Percentiles rank a stretch among this genome's conserved stretches.
Evolutionary conservation across 345 rosid genomes (phyloP).

Genomic region (Eucalyptus cloeziana): DNA sequence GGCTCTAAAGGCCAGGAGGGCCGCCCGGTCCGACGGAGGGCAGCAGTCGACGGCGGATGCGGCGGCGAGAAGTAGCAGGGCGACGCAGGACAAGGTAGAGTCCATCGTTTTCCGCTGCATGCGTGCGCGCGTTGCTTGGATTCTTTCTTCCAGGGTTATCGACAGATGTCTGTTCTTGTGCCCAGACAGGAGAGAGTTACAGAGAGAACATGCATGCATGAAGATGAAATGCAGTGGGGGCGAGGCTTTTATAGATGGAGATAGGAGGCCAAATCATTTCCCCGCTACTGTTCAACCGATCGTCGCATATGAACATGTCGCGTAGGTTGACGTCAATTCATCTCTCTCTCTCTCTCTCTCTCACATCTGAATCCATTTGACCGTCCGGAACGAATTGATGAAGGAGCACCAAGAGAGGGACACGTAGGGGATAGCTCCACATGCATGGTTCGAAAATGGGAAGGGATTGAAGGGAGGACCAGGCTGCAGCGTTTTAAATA

Average conservation of each 20-base stretch:
- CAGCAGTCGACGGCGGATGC: constrained; percentile 8
- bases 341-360: not conserved
- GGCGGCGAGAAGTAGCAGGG: not conserved
- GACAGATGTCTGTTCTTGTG: not conserved
- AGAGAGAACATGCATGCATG: not conserved
- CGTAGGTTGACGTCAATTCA: not conserved
- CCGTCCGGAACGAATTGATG: not conserved
- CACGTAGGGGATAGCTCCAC: not conserved
- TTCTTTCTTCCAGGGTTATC: not conserved
- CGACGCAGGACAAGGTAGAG: not conserved
- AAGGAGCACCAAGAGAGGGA: not conserved
- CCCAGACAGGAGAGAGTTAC: not conserved
- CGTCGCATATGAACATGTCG: not conserved
- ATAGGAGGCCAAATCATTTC: not conserved
- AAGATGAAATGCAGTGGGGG: not conserved
- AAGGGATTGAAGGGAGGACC: not conserved
- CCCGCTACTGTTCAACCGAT: not conserved
- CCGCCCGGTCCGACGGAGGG: constrained; percentile 18
- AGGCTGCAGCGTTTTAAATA: not conserved
- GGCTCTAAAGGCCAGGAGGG: constrained; percentile 13
- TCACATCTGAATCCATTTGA: not conserved
- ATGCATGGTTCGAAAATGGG: not conserved
- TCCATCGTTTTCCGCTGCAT: not conserved
- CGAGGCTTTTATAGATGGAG: not conserved
- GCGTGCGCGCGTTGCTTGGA: not conserved